Percentiles rank a stretch among this genome's conserved stretches.
phyloP scores from a whole-genome alignment of 2,329 filamentous ascomycete genomes.

The Colletotrichum kahawae region DNA sequence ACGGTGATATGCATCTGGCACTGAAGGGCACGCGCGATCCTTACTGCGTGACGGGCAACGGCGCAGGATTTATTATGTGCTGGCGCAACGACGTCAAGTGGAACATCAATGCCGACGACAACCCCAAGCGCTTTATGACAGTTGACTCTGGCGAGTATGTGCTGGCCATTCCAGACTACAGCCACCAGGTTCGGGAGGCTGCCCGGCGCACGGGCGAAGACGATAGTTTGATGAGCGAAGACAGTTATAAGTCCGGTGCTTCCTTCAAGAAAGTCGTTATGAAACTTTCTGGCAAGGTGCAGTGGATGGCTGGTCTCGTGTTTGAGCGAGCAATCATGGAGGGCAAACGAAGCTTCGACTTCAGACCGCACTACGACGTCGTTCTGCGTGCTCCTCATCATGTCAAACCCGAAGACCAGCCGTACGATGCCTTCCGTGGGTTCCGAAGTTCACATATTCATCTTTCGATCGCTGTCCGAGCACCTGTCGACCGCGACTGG shows the following conservation, averaged over 20 bases:
- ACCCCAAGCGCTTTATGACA: slow-evolving; percentile 92
- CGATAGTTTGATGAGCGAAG: slow-evolving; percentile 66
- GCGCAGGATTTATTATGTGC: slow-evolving; percentile 96
- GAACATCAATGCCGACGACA: slow-evolving; percentile 82
- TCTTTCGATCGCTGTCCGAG: slow-evolving; percentile 88
- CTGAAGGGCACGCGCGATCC: slow-evolving; percentile 93
- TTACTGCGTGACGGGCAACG: slow-evolving; percentile 89
- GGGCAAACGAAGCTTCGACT: slow-evolving; percentile 80
- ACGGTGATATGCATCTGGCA: slow-evolving; percentile 92
- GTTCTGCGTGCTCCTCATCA: slow-evolving; percentile 81
- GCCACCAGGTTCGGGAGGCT: slow-evolving; percentile 79
- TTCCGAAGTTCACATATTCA: slow-evolving; percentile 98
- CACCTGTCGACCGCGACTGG: slow-evolving; percentile 89
- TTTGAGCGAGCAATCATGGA: slow-evolving; percentile 84
- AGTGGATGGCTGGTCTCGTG: slow-evolving; percentile 88
- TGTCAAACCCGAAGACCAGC: slow-evolving; percentile 62
- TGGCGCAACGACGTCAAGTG: slow-evolving; percentile 94
- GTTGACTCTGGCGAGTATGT: slow-evolving; percentile 96
- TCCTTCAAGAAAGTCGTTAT: slow-evolving; percentile 98
- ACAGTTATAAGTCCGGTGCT: slow-evolving; percentile 74
- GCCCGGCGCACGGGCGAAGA: slow-evolving; percentile 54
- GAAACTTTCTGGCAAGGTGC: slow-evolving; percentile 96
- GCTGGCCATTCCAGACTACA: slow-evolving; percentile 92
- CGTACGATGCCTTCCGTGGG: slow-evolving; percentile 94
- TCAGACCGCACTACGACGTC: slow-evolving; percentile 91